Conservation (phyloP, 2,329 filamentous ascomycete genomes). For the Neofusicoccum sp. region DNA sequence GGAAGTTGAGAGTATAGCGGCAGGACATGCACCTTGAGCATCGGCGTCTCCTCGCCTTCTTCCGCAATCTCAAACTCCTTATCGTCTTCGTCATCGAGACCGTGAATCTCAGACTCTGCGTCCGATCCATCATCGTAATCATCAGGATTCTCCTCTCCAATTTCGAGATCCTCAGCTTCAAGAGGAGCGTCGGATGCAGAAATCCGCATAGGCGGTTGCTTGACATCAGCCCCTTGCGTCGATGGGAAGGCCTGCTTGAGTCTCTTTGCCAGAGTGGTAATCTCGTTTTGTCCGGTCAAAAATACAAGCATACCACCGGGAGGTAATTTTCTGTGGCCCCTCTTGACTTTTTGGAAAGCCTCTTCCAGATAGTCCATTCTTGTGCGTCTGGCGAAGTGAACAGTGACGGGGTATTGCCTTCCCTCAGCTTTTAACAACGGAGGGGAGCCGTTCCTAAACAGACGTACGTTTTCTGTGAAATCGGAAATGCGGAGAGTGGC, state of each 20-base stretch:
- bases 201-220: conserved; percentile 70
- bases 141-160: conserved; percentile 58
- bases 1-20: conserved; percentile 92
- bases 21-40: conserved; percentile 80
- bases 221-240: conserved; percentile 49
- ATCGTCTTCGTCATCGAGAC: conserved; percentile 60
- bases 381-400: conserved; percentile 84
- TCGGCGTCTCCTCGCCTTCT: conserved; percentile 68
- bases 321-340: conserved; percentile 87
- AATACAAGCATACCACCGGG: conserved; percentile 92
- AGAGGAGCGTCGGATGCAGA: conserved; percentile 76
- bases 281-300: conserved; percentile 91
- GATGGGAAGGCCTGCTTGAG: conserved; percentile 69
- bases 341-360: conserved; percentile 81
- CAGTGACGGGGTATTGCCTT: conserved; percentile 84
- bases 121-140: conserved; percentile 53
- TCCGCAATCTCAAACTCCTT: conserved; percentile 63
- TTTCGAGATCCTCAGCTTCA: conserved; percentile 84
- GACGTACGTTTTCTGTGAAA: conserved; percentile 77
- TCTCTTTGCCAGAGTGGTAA: conserved; percentile 76
- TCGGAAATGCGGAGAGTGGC: conserved; percentile 90
- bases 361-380: conserved; percentile 89
- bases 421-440: conserved; percentile 90
- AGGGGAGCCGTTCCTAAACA: conserved; percentile 75
- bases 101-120: conserved; percentile 63